Base-by-base conservation (phyloP, 2,329 filamentous ascomycete species). In the Hymenoscyphus repandus region DNA sequence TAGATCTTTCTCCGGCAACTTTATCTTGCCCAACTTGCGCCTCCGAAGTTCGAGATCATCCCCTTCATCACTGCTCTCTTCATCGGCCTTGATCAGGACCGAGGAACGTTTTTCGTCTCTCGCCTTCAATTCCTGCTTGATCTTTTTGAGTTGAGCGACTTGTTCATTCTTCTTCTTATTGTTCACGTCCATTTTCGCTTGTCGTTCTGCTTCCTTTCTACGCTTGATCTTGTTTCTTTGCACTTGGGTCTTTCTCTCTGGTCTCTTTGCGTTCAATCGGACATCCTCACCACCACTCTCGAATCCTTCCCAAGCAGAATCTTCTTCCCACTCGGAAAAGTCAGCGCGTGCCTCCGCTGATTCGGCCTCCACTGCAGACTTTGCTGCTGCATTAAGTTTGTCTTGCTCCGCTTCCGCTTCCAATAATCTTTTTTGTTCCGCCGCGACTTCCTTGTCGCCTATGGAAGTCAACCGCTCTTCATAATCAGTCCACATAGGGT, bases 151-250 rank as follows among this genome's bases (percentile, higher is more conserved):
- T 45, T 81, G 76, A 62, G 84, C 78, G 45, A 82, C 76, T 69
- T 96, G 88, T 57, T 80, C 79, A 53, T 86, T 81, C 62, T 83
- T 85, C 58, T 82, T 79, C 69, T 87, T 89, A 69, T 86, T 82
- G 61, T 85, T 81, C 22, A 80, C 80, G 58, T 92, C 86, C 72
- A 90, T 88, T 66, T 83, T 89, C 18, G 81, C 79, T 56, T 82
- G 75, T 42, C 84, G 78, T 71, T 96, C 91, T 47, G 88, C 87
- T 64, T 91, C 90, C 73, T 96, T 96, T 67, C 90, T 83, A 56
- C 89, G 79, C 74, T 91, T 90, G 63, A 88, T 85, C 68, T 86
- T 90, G 72, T 97, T 97, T 55, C 90, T 78, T 70, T 97, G 88
- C 1, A 82, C 77, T 45, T 84, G 87, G 2, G 90, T 95, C 74